Evolutionary conservation across 2,329 filamentous ascomycete species (phyloP).

Genomic region (Aspergillus fischeri): DNA sequence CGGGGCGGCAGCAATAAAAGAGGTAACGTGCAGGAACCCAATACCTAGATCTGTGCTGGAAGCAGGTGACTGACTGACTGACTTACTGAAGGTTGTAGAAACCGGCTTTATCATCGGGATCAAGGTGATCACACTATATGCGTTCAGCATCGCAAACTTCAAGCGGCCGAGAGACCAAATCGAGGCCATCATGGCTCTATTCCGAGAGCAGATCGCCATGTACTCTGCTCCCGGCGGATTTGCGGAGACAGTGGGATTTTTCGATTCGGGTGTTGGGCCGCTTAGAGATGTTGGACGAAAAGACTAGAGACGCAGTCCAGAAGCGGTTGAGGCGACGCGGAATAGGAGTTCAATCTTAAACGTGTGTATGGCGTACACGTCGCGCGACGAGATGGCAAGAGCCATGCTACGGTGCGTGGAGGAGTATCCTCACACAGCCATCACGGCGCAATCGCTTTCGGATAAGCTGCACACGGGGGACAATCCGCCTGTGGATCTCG

Average conservation of each 20-base stretch:
- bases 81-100: not conserved
- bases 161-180: slow-evolving; percentile 8
- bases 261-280: not conserved
- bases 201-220: not conserved
- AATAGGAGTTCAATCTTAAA: not conserved
- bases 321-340: not conserved
- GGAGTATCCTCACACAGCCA: too few relatives aligned
- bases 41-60: not conserved
- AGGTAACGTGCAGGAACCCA: not conserved
- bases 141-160: slow-evolving; percentile 15
- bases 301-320: too few relatives aligned
- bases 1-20: not conserved
- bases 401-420: too few relatives aligned
- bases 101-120: not conserved
- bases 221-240: not conserved
- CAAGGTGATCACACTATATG: slow-evolving; percentile 7
- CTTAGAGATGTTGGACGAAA: too few relatives aligned
- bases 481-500: slow-evolving; percentile 8
- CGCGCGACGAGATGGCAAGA: not conserved
- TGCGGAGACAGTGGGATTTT: not conserved
- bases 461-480: not conserved
- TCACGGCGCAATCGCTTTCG: not conserved
- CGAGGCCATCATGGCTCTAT: not conserved
- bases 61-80: not conserved
- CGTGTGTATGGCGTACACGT: not conserved